Evolutionary conservation across 306 rosid species (phyloP).

Genomic region (Vachellia collinsii): DNA sequence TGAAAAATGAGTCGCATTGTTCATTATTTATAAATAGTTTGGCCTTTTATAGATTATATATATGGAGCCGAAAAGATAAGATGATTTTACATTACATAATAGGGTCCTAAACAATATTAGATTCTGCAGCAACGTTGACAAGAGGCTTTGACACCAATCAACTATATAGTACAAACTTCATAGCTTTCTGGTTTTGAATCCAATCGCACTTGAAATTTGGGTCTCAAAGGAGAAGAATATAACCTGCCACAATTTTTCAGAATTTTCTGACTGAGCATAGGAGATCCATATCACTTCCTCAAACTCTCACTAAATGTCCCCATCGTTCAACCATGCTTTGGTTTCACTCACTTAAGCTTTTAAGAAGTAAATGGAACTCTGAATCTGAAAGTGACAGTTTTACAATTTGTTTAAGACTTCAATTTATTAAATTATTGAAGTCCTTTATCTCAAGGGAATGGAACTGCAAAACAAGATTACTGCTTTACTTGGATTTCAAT

Average conservation of each 20-base stretch:
- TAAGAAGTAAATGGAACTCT: background rate
- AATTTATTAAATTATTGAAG: background rate
- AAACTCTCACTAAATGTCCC: background rate
- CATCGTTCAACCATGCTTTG: background rate
- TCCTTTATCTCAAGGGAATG: background rate
- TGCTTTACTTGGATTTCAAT: background rate
- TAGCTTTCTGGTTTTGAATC: background rate
- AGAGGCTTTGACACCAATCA: background rate
- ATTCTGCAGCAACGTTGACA: background rate
- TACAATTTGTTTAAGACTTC: background rate
- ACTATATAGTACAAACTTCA: background rate
- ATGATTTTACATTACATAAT: background rate
- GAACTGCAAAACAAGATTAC: background rate
- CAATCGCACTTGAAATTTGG: background rate
- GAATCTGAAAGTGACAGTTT: background rate
- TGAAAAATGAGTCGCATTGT: background rate
- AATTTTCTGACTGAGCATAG: background rate
- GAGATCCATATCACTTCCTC: background rate
- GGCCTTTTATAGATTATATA: background rate
- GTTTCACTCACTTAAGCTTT: background rate
- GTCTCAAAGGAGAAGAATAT: background rate
- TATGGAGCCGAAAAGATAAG: background rate
- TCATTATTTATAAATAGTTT: background rate
- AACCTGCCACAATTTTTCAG: background rate
- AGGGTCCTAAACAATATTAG: background rate